A percentile compares a stretch with the other conserved stretches of the same genome.
phyloP scores from a whole-genome alignment of 2,329 filamentous ascomycete species.

The Trichoderma gracile region DNA sequence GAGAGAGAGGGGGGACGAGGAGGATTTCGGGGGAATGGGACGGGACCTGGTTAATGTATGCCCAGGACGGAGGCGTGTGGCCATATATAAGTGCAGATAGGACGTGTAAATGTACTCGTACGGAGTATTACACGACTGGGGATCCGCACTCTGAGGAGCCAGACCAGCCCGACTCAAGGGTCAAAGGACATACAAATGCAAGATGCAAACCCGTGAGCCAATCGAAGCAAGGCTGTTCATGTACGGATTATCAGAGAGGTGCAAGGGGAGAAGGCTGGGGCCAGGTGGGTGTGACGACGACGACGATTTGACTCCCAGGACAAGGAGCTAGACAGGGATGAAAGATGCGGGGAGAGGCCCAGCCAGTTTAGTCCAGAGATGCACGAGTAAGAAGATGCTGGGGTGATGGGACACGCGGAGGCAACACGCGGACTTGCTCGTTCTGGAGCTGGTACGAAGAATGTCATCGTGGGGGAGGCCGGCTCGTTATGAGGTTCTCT shows the following conservation, averaged over 20 bases:
- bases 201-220: slow-evolving; percentile 7
- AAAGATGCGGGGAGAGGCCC: slow-evolving; percentile 18
- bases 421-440: too few species aligned
- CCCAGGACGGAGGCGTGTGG: neutral
- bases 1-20: neutral
- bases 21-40: slow-evolving; percentile 4
- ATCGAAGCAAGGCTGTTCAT: slow-evolving; percentile 16
- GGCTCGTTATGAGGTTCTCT: slow-evolving; percentile 4
- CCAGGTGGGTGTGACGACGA: slow-evolving; percentile 18
- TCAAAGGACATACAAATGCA: neutral
- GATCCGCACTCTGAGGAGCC: slow-evolving; percentile 8
- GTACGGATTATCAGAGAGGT: neutral
- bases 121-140: neutral
- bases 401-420: slow-evolving; percentile 8
- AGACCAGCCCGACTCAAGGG: slow-evolving; percentile 3
- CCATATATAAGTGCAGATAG: neutral
- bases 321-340: slow-evolving; percentile 12
- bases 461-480: neutral
- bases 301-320: neutral
- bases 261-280: slow-evolving; percentile 8
- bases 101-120: neutral
- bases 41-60: slow-evolving; percentile 7
- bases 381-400: slow-evolving; percentile 17
- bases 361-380: slow-evolving; percentile 8
- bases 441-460: neutral